Evolutionary conservation across 2,329 filamentous ascomycete genomes (phyloP).

Genomic region (Byssochlamys sp.): DNA sequence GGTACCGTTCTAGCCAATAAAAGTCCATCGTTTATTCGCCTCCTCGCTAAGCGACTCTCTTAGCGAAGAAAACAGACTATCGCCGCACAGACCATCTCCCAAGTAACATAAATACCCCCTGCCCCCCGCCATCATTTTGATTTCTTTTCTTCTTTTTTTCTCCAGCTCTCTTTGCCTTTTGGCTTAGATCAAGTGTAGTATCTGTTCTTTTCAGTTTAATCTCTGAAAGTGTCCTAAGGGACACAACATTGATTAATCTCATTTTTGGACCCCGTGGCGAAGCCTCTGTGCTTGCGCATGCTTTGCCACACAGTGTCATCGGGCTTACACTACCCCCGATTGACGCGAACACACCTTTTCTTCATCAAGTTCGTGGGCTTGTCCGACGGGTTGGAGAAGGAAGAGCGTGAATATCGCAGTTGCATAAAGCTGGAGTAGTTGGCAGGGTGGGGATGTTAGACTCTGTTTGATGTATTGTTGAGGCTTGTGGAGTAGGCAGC

Average conservation of each 20-base stretch:
- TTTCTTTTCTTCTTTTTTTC: constrained; percentile 35
- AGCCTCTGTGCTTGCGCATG: constrained; percentile 67
- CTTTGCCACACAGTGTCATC: constrained; percentile 58
- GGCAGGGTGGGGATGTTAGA: background rate
- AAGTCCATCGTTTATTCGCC: background rate
- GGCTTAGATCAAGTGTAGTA: constrained; percentile 91
- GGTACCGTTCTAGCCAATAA: background rate
- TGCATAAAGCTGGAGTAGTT: too few species aligned
- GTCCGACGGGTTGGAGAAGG: background rate
- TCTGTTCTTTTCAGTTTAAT: constrained; percentile 97
- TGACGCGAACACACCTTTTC: constrained; percentile 48
- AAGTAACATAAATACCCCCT: constrained; percentile 21
- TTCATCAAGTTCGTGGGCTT: background rate
- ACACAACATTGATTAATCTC: constrained; percentile 68
- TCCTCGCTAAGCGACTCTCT: background rate
- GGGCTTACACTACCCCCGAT: constrained; percentile 66
- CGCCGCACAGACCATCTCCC: constrained; percentile 9
- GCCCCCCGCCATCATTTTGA: constrained; percentile 14
- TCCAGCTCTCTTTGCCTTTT: constrained; percentile 47
- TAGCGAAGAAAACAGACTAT: constrained; percentile 3
- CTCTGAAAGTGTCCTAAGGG: constrained; percentile 72
- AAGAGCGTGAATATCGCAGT: background rate
- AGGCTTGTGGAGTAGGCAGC: too few species aligned
- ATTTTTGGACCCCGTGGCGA: constrained; percentile 56
- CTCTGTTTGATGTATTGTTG: too few species aligned